Evolutionary conservation across 805 yeast genomes (phyloP).

Genomic region (Cyberlindnera galapagoensis): DNA sequence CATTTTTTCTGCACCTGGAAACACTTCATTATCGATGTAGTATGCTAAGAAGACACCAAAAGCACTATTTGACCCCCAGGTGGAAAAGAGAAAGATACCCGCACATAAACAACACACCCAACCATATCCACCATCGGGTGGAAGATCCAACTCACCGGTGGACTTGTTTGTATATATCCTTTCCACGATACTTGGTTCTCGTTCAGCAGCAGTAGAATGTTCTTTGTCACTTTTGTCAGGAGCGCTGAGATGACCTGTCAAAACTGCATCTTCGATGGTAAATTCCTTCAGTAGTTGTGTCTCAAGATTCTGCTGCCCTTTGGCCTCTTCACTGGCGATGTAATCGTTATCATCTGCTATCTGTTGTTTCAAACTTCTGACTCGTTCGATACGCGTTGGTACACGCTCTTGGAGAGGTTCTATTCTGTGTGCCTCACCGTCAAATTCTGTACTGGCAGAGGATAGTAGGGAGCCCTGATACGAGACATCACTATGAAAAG

Average conservation of each 20-base stretch:
- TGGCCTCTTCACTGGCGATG: conserved; percentile 1
- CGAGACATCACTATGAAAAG: too few relatives aligned
- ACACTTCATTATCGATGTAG: conserved; percentile 43
- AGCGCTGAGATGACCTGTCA: not conserved
- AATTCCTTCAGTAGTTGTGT: conserved; percentile 3
- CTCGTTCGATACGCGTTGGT: too few relatives aligned
- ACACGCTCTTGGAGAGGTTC: too few relatives aligned
- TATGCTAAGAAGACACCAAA: conserved; percentile 58
- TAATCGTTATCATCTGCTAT: conserved; percentile 2
- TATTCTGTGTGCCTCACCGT: too few relatives aligned
- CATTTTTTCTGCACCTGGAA: conserved; percentile 46
- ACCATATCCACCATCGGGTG: conserved; percentile 63
- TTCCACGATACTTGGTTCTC: not conserved
- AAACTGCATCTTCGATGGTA: conserved; percentile 8
- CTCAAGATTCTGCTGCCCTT: conserved; percentile 1
- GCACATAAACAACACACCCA: conserved; percentile 55
- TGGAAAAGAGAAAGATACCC: conserved; percentile 43
- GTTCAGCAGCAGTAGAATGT: not conserved
- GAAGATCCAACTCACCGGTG: conserved; percentile 4
- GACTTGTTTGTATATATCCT: not conserved
- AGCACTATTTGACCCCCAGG: conserved; percentile 61
- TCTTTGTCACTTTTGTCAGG: not conserved
- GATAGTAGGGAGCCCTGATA: too few relatives aligned
- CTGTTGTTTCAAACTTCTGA: too few relatives aligned
- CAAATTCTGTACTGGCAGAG: too few relatives aligned